These are phyloP conservation scores for Ophiostoma australiae DNA, from an alignment of 2,329 filamentous ascomycete species.

Conservation along the genomic window DNA sequence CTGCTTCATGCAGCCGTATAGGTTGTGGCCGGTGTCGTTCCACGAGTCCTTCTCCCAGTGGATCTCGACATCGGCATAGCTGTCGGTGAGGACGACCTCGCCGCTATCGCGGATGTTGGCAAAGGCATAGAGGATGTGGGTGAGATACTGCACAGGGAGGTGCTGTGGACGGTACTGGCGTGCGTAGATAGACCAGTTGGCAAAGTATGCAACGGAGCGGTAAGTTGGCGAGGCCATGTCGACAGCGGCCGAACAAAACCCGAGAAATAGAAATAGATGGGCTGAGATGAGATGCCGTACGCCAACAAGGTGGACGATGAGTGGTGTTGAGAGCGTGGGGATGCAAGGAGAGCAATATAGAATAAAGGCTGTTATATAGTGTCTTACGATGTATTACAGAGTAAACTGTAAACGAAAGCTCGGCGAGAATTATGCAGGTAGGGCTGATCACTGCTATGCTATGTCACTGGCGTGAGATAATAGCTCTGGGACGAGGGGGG, in stretches of 20 bases:
- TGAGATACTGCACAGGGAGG: constrained; percentile 73
- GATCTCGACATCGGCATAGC: constrained; percentile 68
- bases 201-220: constrained; percentile 66
- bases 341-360: constrained; percentile 1
- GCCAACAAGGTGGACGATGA: not conserved
- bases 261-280: not conserved
- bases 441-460: constrained; percentile 7
- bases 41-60: constrained; percentile 63
- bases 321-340: not conserved
- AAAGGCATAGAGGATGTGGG: constrained; percentile 86
- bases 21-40: constrained; percentile 69
- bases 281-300: not conserved
- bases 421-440: not conserved
- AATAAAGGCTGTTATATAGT: not conserved
- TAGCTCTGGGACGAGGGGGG: not conserved
- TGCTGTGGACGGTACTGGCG: constrained; percentile 82
- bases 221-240: constrained; percentile 42
- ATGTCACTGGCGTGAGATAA: not conserved
- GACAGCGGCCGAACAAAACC: not conserved
- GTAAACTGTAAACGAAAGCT: not conserved
- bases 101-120: constrained; percentile 79
- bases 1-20: constrained; percentile 87
- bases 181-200: constrained; percentile 83
- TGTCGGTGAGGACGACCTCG: constrained; percentile 64
- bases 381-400: not conserved